Evolutionary conservation across 2,329 filamentous ascomycete species (phyloP).

Genomic region (Lachnellula cervina): DNA sequence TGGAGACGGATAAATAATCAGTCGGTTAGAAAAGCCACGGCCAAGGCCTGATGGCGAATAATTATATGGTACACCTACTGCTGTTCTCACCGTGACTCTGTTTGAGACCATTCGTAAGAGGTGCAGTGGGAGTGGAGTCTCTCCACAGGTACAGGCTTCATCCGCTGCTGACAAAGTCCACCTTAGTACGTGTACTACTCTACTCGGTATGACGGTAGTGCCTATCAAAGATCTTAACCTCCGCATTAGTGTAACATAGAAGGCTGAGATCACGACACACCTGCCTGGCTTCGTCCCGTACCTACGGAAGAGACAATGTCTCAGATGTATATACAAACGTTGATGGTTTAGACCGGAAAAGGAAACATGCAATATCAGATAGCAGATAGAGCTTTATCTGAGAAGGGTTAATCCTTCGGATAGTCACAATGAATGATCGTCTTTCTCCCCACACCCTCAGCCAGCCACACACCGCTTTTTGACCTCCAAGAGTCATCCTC

Average conservation of each 20-base stretch:
- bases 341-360: conserved; percentile 1
- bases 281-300: conserved; percentile 1
- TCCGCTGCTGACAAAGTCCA: neutral
- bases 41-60: neutral
- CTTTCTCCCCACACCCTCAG: conserved; percentile 19
- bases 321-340: conserved; percentile 8
- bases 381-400: neutral
- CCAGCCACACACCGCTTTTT: conserved; percentile 22
- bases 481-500: conserved; percentile 12
- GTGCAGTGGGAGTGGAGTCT: neutral
- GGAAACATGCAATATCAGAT: neutral
- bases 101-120: conserved; percentile 1
- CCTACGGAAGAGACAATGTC: conserved; percentile 4
- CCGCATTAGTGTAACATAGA: conserved; percentile 10
- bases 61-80: conserved; percentile 8
- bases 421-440: conserved; percentile 18
- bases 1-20: neutral
- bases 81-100: conserved; percentile 2
- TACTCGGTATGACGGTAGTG: conserved; percentile 1
- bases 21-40: neutral
- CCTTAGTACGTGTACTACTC: neutral
- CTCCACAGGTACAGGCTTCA: neutral
- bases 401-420: conserved; percentile 2
- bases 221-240: conserved; percentile 5
- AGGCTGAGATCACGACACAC: conserved; percentile 9